These are phyloP conservation scores for Fusarium stilboides DNA, from an alignment of 2,329 filamentous ascomycete genomes.

Conservation along the genomic window DNA sequence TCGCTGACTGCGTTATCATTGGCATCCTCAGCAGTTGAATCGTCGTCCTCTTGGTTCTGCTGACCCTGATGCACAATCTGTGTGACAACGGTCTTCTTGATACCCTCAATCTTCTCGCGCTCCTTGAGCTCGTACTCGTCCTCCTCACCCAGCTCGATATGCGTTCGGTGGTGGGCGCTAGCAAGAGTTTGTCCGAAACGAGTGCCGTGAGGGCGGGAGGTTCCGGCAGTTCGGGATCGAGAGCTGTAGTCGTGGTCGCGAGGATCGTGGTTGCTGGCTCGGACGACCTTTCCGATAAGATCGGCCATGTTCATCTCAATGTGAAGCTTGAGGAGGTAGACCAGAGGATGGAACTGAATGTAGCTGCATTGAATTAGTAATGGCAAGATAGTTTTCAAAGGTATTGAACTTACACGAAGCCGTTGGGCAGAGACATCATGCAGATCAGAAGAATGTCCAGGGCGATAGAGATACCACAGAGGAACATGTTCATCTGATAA, in stretches of 20 bases:
- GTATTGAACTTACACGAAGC: constrained; percentile 44
- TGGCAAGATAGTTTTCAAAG: rapidly evolving
- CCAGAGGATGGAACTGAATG: constrained; percentile 50
- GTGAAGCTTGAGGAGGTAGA: constrained; percentile 50
- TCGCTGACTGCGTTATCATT: constrained; percentile 47
- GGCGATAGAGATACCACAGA: constrained; percentile 51
- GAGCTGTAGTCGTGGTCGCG: constrained; percentile 41
- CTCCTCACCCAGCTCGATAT: constrained; percentile 50
- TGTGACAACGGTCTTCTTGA: constrained; percentile 48
- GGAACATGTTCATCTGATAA: constrained; percentile 55
- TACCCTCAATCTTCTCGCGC: constrained; percentile 46
- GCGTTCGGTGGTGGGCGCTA: constrained; percentile 42
- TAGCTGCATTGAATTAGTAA: constrained; percentile 30
- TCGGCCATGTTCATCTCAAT: constrained; percentile 53
- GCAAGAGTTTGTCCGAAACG: constrained; percentile 40
- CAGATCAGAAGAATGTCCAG: constrained; percentile 49
- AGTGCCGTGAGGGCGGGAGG: constrained; percentile 25
- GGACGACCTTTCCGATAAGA: constrained; percentile 49
- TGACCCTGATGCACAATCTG: constrained; percentile 28
- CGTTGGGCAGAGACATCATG: constrained; percentile 51
- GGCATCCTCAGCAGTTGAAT: constrained; percentile 37
- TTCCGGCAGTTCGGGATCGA: constrained; percentile 33
- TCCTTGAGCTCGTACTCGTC: constrained; percentile 46
- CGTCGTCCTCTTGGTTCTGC: constrained; percentile 28
- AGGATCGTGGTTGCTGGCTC: constrained; percentile 41